Base-by-base conservation (phyloP, 805 yeast species). In the Ogataea henricii region DNA sequence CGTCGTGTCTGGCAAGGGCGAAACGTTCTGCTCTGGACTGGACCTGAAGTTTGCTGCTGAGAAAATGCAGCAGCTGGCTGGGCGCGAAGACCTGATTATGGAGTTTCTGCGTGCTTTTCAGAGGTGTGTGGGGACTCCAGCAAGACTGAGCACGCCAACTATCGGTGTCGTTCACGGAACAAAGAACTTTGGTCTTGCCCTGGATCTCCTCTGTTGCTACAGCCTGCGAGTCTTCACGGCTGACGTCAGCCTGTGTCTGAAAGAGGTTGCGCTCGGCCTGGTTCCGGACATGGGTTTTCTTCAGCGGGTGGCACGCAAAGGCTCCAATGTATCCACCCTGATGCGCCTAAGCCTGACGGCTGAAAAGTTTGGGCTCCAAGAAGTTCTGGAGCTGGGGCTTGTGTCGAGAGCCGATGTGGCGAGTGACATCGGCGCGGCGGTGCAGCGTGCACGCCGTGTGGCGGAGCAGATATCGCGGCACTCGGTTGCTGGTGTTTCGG, bases 241-340 rank as follows among this genome's bases (percentile, higher is more conserved):
- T 25, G 85, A 78, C 53, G 74, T 78, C 12, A 66, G 60, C 33
- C 72, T 85, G 53, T 74, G 85, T 35, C 77, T 87, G 47, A 78
- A 85, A 47, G 95, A 87, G 66, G 81, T 86, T 50, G 79, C 81
- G 52, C 72, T 87, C 45, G 94, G 92, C 2, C 73, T 87, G 60
- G 77, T 87, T 32, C 90, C 94, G 1, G 94, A 87, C 62, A 84
- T 87, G 58, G 95, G 95, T 4, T 75, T 87, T 1, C 69, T 87
- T 48, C 91, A 87, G 65, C 72, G 92, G 59, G 58, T 85, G 48
- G 84, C 88, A 4, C 59, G 60, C 16, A 47, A 82, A 1, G 75
- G 76, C 16, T 75, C 74, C 36, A 83, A 83, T 61, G 66, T 70
- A 13, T 81, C 88, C 4, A 72, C 79, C 68, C 66, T 84, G 51